Evolutionary conservation across 1,284 basidiomycete species (phyloP).

Genomic region (Pseudozyma pruni): DNA sequence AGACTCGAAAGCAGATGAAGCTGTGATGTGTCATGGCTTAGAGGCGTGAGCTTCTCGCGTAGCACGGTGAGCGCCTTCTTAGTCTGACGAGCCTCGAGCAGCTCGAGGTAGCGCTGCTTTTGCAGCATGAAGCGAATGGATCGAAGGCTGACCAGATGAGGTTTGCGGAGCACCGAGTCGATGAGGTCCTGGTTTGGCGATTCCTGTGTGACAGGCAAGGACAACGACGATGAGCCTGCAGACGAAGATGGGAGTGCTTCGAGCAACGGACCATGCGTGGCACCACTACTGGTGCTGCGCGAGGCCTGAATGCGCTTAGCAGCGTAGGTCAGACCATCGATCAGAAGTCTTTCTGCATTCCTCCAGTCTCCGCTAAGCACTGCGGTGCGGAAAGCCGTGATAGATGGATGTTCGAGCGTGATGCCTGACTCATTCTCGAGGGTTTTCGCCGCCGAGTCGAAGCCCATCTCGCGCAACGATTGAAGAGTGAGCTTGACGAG

Average conservation of each 20-base stretch:
- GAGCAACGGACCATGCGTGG: background rate
- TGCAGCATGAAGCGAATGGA: constrained; percentile 86
- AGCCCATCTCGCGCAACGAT: constrained; percentile 89
- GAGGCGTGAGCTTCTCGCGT: constrained; percentile 84
- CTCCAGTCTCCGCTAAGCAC: constrained; percentile 86
- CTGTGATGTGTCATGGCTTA: constrained; percentile 52
- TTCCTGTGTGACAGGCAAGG: constrained; percentile 8
- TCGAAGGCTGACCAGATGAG: constrained; percentile 40
- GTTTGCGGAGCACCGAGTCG: constrained; percentile 51
- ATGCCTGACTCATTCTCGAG: constrained; percentile 94
- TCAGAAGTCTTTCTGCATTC: constrained; percentile 79
- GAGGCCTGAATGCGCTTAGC: constrained; percentile 39
- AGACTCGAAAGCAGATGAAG: constrained; percentile 61
- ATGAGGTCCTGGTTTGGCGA: constrained; percentile 30
- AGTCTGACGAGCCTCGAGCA: constrained; percentile 84
- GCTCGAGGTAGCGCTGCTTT: constrained; percentile 94
- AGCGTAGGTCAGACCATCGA: constrained; percentile 67
- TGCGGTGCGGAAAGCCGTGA: constrained; percentile 82
- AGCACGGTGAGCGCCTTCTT: constrained; percentile 86
- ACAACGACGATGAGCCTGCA: constrained; percentile 17
- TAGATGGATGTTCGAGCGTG: constrained; percentile 80
- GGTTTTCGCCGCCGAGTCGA: constrained; percentile 87
- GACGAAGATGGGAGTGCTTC: constrained; percentile 24
- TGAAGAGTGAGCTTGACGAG: constrained; percentile 90
- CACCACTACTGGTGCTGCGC: constrained; percentile 3